Percentiles rank a stretch among this genome's conserved stretches.
These are phyloP conservation scores for Colletotrichum lupini DNA, from an alignment of 2,329 filamentous ascomycete species.

Conservation along the genomic window DNA sequence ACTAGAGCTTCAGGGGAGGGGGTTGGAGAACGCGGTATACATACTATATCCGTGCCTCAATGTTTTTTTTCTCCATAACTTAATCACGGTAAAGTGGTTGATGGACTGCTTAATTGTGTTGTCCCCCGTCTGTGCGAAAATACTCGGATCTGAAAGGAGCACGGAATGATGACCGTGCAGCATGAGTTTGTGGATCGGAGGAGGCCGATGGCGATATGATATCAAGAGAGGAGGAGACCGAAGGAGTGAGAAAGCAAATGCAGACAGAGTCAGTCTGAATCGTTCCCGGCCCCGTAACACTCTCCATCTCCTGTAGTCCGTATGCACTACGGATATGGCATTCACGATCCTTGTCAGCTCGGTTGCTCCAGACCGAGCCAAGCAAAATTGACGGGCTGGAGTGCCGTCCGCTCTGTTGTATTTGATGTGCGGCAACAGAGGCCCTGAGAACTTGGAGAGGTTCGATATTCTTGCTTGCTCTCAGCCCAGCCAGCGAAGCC, in stretches of 20 bases:
- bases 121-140: not conserved
- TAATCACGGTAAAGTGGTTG: not conserved
- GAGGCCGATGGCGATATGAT: not conserved
- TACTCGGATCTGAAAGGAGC: not conserved
- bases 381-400: not conserved
- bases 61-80: not conserved
- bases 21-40: not conserved
- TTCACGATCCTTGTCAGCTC: constrained; percentile 17
- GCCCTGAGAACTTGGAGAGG: not conserved
- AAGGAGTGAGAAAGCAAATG: not conserved
- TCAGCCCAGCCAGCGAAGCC: not conserved
- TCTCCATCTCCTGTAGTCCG: not conserved
- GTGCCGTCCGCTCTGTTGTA: not conserved
- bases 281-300: not conserved
- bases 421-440: constrained; percentile 9
- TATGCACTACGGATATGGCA: not conserved
- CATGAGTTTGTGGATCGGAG: not conserved
- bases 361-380: constrained; percentile 24
- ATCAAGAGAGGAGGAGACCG: not conserved
- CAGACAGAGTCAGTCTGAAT: not conserved
- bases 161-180: not conserved
- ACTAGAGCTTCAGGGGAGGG: not conserved
- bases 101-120: not conserved
- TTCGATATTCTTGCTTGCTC: not conserved
- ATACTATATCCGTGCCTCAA: not conserved